Evolutionary conservation across 257 asterid genomes (phyloP), one percentile per base, ranked within the genome.

Genomic region (Nicotiana benthamiana): DNA sequence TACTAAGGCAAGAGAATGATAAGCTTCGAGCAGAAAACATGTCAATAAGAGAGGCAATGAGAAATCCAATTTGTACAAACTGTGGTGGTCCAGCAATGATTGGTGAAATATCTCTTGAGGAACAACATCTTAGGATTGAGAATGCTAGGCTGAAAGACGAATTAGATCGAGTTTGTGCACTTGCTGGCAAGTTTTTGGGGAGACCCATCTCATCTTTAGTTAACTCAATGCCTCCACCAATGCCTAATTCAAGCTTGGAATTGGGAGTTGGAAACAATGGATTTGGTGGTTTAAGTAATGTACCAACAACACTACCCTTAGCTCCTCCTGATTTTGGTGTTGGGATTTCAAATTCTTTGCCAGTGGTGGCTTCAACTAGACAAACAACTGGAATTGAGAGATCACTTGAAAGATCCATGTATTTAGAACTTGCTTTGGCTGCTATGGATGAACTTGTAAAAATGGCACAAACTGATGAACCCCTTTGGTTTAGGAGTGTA

Each of bases 391-490:
- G 91, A 22, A 84, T 84, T 2, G 91, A 89, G 46, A 86, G 88
- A 72, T 91, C 98, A 7, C 9, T 88, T 75, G 97, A 93, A 87
- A 89, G 97, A 75, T 90, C 98, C 9, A 90, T 92, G 92, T 94
- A 90, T 79, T 80, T 93, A 84, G 98, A 96, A 86, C 93, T 94
- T 2, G 99, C 99, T 1, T 83, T 92, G 86, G 85, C 94, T 7
- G 93, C 99, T 18, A 94, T 96, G 98, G 92, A 93, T 48, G 98
- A 94, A 46, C 57, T 96, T 17, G 92, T 94, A n/a, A 96, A 94
- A 82, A 65, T 90, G 86, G 97, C 94, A 11, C 97, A 93, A 46
- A 65, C 83, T 0, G 92, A 89, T 34, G 96, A 88, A 80, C 97
- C 99, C 4, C 90, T 96, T 20, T 96, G 99, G 99, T 17, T 92